Conservation (phyloP, 345 rosid species). For the Sapria himalayana region DNA sequence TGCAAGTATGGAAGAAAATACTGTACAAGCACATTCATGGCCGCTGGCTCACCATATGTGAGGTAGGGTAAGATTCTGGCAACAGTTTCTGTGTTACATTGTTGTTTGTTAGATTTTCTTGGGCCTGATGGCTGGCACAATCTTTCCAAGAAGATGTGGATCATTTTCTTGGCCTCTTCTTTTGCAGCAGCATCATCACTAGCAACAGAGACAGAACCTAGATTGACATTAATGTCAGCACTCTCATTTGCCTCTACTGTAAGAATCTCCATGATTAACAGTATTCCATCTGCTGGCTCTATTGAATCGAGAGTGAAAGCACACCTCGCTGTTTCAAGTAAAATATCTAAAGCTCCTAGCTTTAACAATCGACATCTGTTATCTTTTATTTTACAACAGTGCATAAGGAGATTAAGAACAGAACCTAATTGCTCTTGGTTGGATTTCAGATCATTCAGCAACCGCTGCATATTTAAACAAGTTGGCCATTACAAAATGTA, state of each 20-base stretch:
- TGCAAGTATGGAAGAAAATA: slow-evolving; percentile 74
- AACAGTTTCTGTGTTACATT: slow-evolving; percentile 97
- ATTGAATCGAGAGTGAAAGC: slow-evolving; percentile 97
- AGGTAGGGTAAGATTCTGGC: slow-evolving; percentile 92
- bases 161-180: slow-evolving; percentile 94
- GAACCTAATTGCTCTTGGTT: slow-evolving; percentile 87
- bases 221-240: slow-evolving; percentile 53
- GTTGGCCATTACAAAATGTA: too few species aligned
- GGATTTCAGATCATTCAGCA: slow-evolving; percentile 76
- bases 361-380: slow-evolving; percentile 67
- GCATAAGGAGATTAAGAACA: slow-evolving; percentile 84
- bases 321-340: slow-evolving; percentile 93
- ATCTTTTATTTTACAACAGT: slow-evolving; percentile 92
- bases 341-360: slow-evolving; percentile 79
- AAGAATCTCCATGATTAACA: slow-evolving; percentile 86
- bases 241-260: slow-evolving; percentile 93
- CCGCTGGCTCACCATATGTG: slow-evolving; percentile 98
- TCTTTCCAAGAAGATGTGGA: slow-evolving; percentile 87
- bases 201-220: slow-evolving; percentile 57
- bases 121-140: slow-evolving; percentile 66
- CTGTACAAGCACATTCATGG: slow-evolving; percentile 88
- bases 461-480: slow-evolving; percentile 26
- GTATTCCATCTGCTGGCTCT: slow-evolving; percentile 98
- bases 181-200: slow-evolving; percentile 74
- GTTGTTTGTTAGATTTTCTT: slow-evolving; percentile 91